Percentiles rank a stretch among this genome's conserved stretches.
These are phyloP conservation scores for Cornus suecica DNA, from an alignment of 148 eudicot species.

Conservation along the genomic window DNA sequence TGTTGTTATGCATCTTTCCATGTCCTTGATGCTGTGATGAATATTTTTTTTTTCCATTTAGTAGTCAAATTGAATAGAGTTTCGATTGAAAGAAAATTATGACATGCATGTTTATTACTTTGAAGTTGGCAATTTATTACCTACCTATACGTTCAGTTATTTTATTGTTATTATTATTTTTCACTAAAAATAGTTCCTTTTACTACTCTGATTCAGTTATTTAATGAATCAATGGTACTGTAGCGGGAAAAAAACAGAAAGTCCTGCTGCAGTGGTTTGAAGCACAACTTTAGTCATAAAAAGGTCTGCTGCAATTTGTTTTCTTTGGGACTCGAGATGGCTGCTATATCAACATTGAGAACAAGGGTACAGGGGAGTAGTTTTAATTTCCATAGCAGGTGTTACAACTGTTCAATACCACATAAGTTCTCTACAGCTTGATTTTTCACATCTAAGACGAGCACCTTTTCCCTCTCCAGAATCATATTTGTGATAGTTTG, in stretches of 20 bases:
- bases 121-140: not conserved
- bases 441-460: too few species aligned
- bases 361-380: too few species aligned
- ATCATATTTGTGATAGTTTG: too few species aligned
- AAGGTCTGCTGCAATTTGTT: not conserved
- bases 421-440: too few species aligned
- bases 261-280: too few species aligned
- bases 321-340: not conserved
- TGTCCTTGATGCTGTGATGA: constrained; percentile 1
- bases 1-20: not conserved
- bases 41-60: not conserved
- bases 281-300: too few species aligned
- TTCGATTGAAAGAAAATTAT: too few species aligned
- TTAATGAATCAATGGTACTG: not conserved
- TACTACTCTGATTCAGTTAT: not conserved
- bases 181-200: not conserved
- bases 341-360: not conserved
- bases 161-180: too few species aligned
- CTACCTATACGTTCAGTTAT: not conserved
- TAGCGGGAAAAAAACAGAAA: too few species aligned
- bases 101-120: not conserved
- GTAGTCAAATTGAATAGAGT: not conserved
- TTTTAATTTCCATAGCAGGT: too few species aligned
- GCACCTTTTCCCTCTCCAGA: too few species aligned
- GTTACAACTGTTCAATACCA: too few species aligned